phyloP scores from a whole-genome alignment of 306 rosid genomes.

The Trifolium repens region DNA sequence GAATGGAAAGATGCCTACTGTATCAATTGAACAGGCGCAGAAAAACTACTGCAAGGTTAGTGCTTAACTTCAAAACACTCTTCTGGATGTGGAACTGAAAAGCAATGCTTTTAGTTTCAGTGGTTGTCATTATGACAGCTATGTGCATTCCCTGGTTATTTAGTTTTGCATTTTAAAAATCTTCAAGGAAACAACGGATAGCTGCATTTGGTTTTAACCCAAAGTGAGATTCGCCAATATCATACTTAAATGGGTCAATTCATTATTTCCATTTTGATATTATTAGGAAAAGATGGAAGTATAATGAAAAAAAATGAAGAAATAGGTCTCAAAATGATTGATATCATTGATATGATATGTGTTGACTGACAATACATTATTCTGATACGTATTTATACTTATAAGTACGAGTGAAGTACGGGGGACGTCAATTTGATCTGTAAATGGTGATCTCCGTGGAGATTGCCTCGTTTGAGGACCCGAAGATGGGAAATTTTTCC shows the following conservation, averaged over 20 bases:
- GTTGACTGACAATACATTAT: neutral
- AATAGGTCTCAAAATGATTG: constrained; percentile 5
- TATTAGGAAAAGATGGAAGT: constrained; percentile 7
- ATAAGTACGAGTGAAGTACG: constrained; percentile 13
- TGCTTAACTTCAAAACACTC: constrained; percentile 24
- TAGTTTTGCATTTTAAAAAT: constrained; percentile 13
- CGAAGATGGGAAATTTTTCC: too few species aligned
- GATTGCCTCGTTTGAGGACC: too few species aligned
- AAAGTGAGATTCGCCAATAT: constrained; percentile 1
- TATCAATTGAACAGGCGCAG: constrained; percentile 99
- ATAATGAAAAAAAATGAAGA: neutral
- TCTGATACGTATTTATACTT: neutral
- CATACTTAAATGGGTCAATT: constrained; percentile 23
- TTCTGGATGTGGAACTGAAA: constrained; percentile 8
- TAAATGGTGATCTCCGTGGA: too few species aligned
- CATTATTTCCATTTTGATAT: neutral
- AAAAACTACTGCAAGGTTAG: constrained; percentile 91
- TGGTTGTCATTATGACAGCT: constrained; percentile 15
- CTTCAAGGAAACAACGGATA: constrained; percentile 1
- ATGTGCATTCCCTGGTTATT: constrained; percentile 15
- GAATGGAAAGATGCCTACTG: constrained; percentile 98
- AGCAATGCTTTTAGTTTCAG: neutral
- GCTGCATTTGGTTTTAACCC: constrained; percentile 29
- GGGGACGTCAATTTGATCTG: neutral
- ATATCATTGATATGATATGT: constrained; percentile 1